Base-by-base conservation (phyloP, 768 basidiomycete genomes). In the Daedalea quercina region DNA sequence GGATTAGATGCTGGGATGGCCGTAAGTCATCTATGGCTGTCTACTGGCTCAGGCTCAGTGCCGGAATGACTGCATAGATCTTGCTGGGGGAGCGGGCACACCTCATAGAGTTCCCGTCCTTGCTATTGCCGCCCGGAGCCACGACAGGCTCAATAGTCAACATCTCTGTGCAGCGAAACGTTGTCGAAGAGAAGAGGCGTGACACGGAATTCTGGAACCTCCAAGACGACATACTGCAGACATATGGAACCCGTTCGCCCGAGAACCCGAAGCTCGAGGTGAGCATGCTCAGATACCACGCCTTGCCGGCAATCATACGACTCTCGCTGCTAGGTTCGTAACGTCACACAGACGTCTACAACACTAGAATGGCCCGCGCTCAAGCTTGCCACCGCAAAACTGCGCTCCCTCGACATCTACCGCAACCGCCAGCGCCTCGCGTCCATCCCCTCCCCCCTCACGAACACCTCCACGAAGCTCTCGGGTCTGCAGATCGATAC, bases 41-140 rank as follows among this genome's bases (percentile, higher is more conserved):
- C 20, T 2, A 11, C 19, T 23, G 12, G 20, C 26, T 24, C 41
- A 6, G 13, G n/a, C 28, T 31, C 4, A 49, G 33, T 2, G 8
- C 7, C 24, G 25, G 47, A 23, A 9, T 9, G 26, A 31, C 40
- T 50, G 52, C 52, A 51, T 66, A 93, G 92, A 94, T 96, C 58
- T 79, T 95, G 1, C 78, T 97, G 13, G 94, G 95, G 15, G 92
- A 91, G 67, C 81, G 92, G 41, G 94, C 94, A 17, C 95, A 98
- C 64, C 78, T 98, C 33, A 95, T 99, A 61, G 95, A 99, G 69
- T 99, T 98, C 68, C 96, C 96, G 1, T 98, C 96, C 0, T 77
- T 99, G 35, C 80, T 98, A 1, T 75, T 98, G 7, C 96, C 96
- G 1, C 90, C 94, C 0, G 94, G 94, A 13, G 85, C 92, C 1